Evolutionary conservation across 2,329 filamentous ascomycete species (phyloP).

Genomic region (Nigrograna mackinnonii): DNA sequence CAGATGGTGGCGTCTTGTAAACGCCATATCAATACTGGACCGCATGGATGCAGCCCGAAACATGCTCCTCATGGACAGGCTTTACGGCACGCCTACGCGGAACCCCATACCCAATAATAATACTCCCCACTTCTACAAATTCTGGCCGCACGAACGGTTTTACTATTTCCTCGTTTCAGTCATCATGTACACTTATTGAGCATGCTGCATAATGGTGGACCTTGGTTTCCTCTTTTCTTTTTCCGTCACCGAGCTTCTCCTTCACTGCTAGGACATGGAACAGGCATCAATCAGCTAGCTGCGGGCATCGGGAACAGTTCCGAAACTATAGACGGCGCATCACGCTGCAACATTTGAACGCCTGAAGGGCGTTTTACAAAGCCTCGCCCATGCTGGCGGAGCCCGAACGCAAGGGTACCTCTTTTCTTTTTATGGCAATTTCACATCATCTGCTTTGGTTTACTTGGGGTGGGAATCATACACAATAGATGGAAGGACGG

Average conservation of each 20-base stretch:
- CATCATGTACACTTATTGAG: constrained; percentile 32
- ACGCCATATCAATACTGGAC: constrained; percentile 11
- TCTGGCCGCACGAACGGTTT: constrained; percentile 1
- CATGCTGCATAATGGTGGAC: constrained; percentile 16
- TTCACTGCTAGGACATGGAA: too few relatives aligned
- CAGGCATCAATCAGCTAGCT: constrained; percentile 6
- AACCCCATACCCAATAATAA: constrained; percentile 13
- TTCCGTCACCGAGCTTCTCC: constrained; percentile 15
- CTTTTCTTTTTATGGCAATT: too few relatives aligned
- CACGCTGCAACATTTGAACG: constrained; percentile 5
- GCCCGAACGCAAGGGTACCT: neutral
- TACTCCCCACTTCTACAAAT: constrained; percentile 8
- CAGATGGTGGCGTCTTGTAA: constrained; percentile 12
- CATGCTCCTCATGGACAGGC: constrained; percentile 6
- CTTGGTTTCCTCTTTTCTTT: constrained; percentile 12
- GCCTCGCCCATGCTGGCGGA: constrained; percentile 1
- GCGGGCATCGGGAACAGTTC: constrained; percentile 9
- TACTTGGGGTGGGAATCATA: neutral
- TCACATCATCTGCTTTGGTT: neutral
- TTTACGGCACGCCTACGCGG: constrained; percentile 9
- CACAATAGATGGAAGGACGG: neutral
- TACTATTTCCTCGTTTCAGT: constrained; percentile 10
- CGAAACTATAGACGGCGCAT: constrained; percentile 2
- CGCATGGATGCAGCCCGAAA: constrained; percentile 17
- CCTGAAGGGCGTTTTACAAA: neutral